Conservation (phyloP, 306 rosid species). For the Prunus mume region DNA sequence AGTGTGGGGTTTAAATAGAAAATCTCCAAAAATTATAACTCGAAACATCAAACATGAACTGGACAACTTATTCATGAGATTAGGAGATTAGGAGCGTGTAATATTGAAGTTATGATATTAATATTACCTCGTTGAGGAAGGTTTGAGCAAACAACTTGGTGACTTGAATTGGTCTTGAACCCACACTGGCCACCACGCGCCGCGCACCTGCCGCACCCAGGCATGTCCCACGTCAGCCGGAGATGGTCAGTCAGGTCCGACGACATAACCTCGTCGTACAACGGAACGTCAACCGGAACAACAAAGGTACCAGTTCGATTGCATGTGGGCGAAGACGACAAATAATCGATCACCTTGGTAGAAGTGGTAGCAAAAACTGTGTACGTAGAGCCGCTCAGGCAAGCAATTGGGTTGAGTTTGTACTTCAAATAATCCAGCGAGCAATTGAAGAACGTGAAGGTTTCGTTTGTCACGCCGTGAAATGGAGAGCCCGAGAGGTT, state of each 20-base stretch:
- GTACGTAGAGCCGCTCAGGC: slow-evolving; percentile 41
- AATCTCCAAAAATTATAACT: neutral
- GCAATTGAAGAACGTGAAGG: slow-evolving; percentile 67
- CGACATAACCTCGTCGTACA: slow-evolving; percentile 26
- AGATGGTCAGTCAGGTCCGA: slow-evolving; percentile 41
- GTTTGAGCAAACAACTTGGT: slow-evolving; percentile 41
- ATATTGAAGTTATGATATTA: neutral
- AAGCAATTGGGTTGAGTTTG: slow-evolving; percentile 45
- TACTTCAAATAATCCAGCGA: slow-evolving; percentile 34
- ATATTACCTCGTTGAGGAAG: slow-evolving; percentile 39
- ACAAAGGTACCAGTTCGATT: slow-evolving; percentile 15
- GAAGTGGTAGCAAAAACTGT: slow-evolving; percentile 59
- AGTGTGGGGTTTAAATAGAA: no score
- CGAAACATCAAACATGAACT: neutral
- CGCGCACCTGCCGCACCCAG: slow-evolving; percentile 63
- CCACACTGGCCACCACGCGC: slow-evolving; percentile 60
- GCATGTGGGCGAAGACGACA: slow-evolving; percentile 38
- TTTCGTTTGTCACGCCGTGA: slow-evolving; percentile 25
- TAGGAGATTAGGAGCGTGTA: neutral
- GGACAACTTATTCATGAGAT: neutral
- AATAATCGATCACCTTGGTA: neutral
- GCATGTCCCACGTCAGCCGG: slow-evolving; percentile 52
- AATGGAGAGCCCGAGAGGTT: slow-evolving; percentile 57
- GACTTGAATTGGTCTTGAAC: slow-evolving; percentile 23
- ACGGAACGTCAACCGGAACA: slow-evolving; percentile 47